Conservation (phyloP, 257 asterid species). For the Scutellaria baicalensis region DNA sequence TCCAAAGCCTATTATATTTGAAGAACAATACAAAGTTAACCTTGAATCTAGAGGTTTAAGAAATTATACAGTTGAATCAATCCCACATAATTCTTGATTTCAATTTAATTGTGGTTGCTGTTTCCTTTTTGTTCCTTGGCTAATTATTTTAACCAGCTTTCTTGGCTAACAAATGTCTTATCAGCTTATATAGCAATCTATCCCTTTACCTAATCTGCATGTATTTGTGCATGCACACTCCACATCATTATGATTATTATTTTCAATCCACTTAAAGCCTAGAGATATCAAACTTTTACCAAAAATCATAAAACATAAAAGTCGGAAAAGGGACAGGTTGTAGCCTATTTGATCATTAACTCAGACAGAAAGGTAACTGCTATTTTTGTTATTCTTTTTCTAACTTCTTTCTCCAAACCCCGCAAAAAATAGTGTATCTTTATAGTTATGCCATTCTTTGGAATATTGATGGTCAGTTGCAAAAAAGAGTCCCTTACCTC, state of each 20-base stretch:
- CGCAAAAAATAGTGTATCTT: not conserved
- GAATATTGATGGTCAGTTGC: not conserved
- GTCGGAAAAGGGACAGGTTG: too few species aligned
- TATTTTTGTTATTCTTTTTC: not conserved
- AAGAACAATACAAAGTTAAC: not conserved
- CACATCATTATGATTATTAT: too few species aligned
- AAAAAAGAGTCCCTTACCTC: not conserved
- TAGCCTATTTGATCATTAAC: too few species aligned
- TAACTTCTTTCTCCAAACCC: not conserved
- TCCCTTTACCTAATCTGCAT: too few species aligned
- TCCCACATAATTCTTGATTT: not conserved
- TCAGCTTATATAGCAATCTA: too few species aligned
- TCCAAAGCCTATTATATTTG: not conserved
- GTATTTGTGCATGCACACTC: too few species aligned
- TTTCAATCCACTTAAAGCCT: too few species aligned
- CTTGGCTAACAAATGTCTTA: too few species aligned
- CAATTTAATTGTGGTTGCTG: not conserved
- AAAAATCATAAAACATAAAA: too few species aligned
- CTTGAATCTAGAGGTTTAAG: not conserved
- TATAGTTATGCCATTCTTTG: not conserved
- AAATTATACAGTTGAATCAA: not conserved
- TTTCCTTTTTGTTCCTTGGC: not conserved
- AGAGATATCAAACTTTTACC: too few species aligned
- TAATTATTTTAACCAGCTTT: too few species aligned
- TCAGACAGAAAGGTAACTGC: too few species aligned